Evolutionary conservation across 1,284 basidiomycete species (phyloP).

Genomic region (Trametes hirsuta): DNA sequence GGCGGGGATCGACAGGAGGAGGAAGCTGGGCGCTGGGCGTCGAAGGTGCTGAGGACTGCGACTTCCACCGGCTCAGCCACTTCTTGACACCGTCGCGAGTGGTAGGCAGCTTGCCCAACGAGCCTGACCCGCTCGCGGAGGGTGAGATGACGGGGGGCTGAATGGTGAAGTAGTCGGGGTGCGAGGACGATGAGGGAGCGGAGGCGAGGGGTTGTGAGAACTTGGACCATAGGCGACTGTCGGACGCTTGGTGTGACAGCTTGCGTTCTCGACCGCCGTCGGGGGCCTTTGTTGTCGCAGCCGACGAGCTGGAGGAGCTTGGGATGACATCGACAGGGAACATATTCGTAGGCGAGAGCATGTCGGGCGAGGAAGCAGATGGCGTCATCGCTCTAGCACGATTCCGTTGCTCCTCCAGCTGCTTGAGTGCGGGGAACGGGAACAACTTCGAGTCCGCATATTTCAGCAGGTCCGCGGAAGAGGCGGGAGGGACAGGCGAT

Average conservation of each 20-base stretch:
- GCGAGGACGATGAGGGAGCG: constrained; percentile 49
- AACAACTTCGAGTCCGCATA: constrained; percentile 84
- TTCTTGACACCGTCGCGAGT: constrained; percentile 75
- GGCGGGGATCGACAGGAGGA: constrained; percentile 34
- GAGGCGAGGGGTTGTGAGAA: constrained; percentile 49
- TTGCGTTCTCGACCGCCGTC: constrained; percentile 59
- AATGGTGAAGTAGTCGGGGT: constrained; percentile 51
- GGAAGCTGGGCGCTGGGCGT: constrained; percentile 39
- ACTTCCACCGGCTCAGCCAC: constrained; percentile 65
- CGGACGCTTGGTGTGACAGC: constrained; percentile 70
- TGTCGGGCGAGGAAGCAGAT: constrained; percentile 69
- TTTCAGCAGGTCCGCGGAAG: constrained; percentile 57
- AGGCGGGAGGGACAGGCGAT: constrained; percentile 72
- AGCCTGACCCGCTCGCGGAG: constrained; percentile 42
- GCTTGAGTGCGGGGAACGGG: constrained; percentile 85
- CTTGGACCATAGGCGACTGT: constrained; percentile 60
- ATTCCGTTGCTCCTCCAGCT: constrained; percentile 72
- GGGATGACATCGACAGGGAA: constrained; percentile 45
- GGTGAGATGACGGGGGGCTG: constrained; percentile 38
- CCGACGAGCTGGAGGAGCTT: constrained; percentile 48
- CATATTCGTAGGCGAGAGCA: constrained; percentile 49
- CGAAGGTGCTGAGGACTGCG: constrained; percentile 44
- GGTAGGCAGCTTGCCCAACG: constrained; percentile 62
- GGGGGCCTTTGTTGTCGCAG: constrained; percentile 55
- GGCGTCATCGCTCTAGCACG: constrained; percentile 53